phyloP scores from a whole-genome alignment of 352 stramenopile species.

The Globisporangium orthogonon region DNA sequence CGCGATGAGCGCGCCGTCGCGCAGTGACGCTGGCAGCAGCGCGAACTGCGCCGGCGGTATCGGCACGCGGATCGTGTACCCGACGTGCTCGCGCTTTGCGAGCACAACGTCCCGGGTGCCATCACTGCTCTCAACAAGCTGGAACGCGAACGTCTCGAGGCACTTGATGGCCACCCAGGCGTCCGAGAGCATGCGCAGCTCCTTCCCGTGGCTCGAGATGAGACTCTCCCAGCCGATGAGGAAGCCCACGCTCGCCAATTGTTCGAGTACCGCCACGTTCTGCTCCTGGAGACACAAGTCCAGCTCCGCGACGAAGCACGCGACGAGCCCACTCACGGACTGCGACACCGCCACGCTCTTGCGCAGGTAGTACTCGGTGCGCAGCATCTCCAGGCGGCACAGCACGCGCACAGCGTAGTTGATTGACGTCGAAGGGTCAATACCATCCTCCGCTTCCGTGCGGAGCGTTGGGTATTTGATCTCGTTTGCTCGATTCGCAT shows the following conservation, averaged over 20 bases:
- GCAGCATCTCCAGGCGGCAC: constrained; percentile 71
- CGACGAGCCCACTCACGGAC: constrained; percentile 73
- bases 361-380: constrained; percentile 72
- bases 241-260: constrained; percentile 73
- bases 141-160: constrained; percentile 78
- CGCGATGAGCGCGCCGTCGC: constrained; percentile 44
- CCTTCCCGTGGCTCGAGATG: constrained; percentile 93
- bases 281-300: constrained; percentile 64
- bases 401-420: constrained; percentile 53
- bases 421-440: constrained; percentile 44
- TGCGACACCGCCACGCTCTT: constrained; percentile 84
- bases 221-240: constrained; percentile 94
- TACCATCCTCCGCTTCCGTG: constrained; percentile 49
- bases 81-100: constrained; percentile 48
- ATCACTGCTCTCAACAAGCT: constrained; percentile 41
- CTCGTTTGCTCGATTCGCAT: constrained; percentile 7
- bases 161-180: constrained; percentile 87
- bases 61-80: constrained; percentile 64
- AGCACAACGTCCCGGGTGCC: constrained; percentile 39
- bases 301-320: constrained; percentile 72
- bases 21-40: constrained; percentile 44
- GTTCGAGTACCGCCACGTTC: constrained; percentile 55
- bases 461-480: constrained; percentile 67
- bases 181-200: constrained; percentile 93
- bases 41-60: constrained; percentile 36